Evolutionary conservation across 1,139 yeast species (phyloP).

Genomic region (Pichia sp.): DNA sequence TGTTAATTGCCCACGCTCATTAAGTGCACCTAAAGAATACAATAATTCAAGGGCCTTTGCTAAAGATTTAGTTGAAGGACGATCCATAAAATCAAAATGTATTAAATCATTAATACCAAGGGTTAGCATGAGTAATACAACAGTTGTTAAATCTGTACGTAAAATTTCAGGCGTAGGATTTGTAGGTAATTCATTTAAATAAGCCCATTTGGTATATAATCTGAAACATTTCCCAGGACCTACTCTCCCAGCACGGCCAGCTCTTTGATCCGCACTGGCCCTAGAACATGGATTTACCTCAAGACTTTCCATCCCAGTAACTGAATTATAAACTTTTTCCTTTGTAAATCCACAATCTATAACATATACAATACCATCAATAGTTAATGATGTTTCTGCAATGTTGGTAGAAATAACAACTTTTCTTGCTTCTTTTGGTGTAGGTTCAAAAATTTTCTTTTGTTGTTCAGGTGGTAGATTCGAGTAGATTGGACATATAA

Average conservation of each 20-base stretch:
- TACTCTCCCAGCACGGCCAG: slow-evolving; percentile 96
- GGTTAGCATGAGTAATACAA: slow-evolving; percentile 66
- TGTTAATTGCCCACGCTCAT: slow-evolving; percentile 74
- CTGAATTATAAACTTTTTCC: slow-evolving; percentile 73
- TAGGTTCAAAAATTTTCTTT: slow-evolving; percentile 76
- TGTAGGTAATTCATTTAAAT: slow-evolving; percentile 64
- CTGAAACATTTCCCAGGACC: slow-evolving; percentile 96
- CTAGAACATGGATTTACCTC: slow-evolving; percentile 82
- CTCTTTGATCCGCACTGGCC: slow-evolving; percentile 94
- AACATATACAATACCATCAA: slow-evolving; percentile 84
- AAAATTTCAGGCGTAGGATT: slow-evolving; percentile 87
- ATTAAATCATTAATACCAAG: slow-evolving; percentile 78
- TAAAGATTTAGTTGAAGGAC: slow-evolving; percentile 77
- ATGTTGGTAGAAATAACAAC: slow-evolving; percentile 93
- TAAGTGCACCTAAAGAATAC: slow-evolving; percentile 83
- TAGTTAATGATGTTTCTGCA: slow-evolving; percentile 95
- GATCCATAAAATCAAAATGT: slow-evolving; percentile 67
- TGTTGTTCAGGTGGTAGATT: slow-evolving; percentile 84
- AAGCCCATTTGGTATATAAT: slow-evolving; percentile 82
- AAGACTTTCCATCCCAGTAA: slow-evolving; percentile 85
- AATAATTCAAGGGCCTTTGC: slow-evolving; percentile 72
- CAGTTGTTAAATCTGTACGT: slow-evolving; percentile 72
- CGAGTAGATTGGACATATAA: slow-evolving; percentile 87
- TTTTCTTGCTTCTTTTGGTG: slow-evolving; percentile 73
- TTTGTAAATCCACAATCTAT: slow-evolving; percentile 93